Percentiles rank a stretch among this genome's conserved stretches.
Evolutionary conservation across 2,329 filamentous ascomycete genomes (phyloP).

Genomic region (Aspergillus aculeatinus): DNA sequence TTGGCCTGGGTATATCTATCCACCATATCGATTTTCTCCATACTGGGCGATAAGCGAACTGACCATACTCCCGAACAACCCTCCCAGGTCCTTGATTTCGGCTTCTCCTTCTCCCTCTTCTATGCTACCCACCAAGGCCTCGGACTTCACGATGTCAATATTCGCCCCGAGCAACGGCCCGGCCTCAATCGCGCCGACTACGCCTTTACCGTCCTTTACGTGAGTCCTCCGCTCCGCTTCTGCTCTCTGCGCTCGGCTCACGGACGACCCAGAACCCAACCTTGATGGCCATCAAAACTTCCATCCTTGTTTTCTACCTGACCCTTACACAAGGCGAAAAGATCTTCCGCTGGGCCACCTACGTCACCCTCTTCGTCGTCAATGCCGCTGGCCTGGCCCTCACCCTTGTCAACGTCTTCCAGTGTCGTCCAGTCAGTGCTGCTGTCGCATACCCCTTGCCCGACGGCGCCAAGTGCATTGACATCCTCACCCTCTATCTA

Average conservation of each 20-base stretch:
- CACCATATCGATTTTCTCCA: not conserved
- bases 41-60: not conserved
- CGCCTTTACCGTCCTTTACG: slow-evolving; percentile 61
- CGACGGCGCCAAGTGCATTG: slow-evolving; percentile 53
- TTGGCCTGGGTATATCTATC: slow-evolving; percentile 64
- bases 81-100: slow-evolving; percentile 44
- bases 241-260: slow-evolving; percentile 12
- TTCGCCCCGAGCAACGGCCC: slow-evolving; percentile 29
- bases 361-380: slow-evolving; percentile 72
- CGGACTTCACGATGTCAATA: slow-evolving; percentile 43
- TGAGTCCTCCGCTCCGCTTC: slow-evolving; percentile 31
- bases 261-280: slow-evolving; percentile 68
- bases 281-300: slow-evolving; percentile 87
- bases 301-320: slow-evolving; percentile 88
- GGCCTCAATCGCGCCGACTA: slow-evolving; percentile 53
- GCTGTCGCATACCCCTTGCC: slow-evolving; percentile 59
- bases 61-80: not conserved
- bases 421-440: slow-evolving; percentile 73
- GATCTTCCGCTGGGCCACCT: slow-evolving; percentile 78
- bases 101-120: slow-evolving; percentile 48
- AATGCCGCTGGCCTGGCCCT: slow-evolving; percentile 75
- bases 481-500: slow-evolving; percentile 64
- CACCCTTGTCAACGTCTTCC: slow-evolving; percentile 83
- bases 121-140: slow-evolving; percentile 45
- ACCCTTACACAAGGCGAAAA: slow-evolving; percentile 76